phyloP scores from a whole-genome alignment of 2,329 filamentous ascomycete genomes.

The Beauveria rudraprayagi region DNA sequence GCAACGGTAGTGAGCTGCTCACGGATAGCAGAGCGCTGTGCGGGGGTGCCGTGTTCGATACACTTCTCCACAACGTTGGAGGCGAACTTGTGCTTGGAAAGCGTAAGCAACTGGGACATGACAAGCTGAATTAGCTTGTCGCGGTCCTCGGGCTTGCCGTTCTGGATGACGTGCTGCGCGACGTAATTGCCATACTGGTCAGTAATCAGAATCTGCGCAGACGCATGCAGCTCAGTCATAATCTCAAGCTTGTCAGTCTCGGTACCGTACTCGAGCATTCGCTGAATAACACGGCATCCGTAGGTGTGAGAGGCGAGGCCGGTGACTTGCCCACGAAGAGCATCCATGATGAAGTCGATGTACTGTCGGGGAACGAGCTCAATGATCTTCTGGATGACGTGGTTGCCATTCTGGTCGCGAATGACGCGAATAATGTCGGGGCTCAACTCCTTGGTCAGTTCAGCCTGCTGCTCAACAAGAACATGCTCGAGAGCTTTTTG shows the following conservation, averaged over 20 bases:
- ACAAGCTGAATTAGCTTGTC: conserved; percentile 66
- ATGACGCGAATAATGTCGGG: conserved; percentile 68
- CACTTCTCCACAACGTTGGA: conserved; percentile 97
- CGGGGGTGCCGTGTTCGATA: conserved; percentile 60
- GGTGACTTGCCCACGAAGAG: conserved; percentile 68
- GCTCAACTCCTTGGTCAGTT: conserved; percentile 76
- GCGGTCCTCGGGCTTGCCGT: conserved; percentile 66
- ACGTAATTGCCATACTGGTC: conserved; percentile 97
- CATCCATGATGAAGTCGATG: conserved; percentile 77
- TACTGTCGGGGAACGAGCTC: conserved; percentile 68
- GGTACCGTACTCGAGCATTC: conserved; percentile 77
- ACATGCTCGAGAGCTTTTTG: conserved; percentile 94
- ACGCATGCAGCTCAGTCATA: conserved; percentile 69
- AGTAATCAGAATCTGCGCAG: conserved; percentile 63
- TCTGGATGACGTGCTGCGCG: conserved; percentile 79
- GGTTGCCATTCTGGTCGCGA: conserved; percentile 86
- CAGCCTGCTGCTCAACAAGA: conserved; percentile 82
- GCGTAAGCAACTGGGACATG: conserved; percentile 59
- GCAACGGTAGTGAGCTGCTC: conserved; percentile 50
- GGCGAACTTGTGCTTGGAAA: conserved; percentile 92
- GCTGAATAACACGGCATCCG: conserved; percentile 87
- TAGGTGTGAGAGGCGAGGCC: conserved; percentile 71
- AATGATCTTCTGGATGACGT: conserved; percentile 92
- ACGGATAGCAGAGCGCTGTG: conserved; percentile 64
- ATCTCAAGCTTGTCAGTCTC: conserved; percentile 63